These are phyloP conservation scores for Gracilariopsis chorda DNA, from an alignment of 23 red algal species.

Conservation along the genomic window DNA sequence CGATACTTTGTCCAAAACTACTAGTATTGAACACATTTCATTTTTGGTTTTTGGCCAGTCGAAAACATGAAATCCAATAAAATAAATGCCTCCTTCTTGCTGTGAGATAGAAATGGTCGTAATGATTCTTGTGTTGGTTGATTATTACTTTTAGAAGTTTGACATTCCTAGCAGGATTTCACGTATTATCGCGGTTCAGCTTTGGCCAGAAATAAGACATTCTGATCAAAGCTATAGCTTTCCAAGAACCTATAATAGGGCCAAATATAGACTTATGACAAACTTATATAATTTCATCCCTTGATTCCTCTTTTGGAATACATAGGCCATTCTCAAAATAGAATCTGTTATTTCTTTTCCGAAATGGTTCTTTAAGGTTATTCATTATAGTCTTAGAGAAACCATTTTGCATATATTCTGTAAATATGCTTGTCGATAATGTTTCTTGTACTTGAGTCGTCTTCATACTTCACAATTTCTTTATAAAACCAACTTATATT, in stretches of 20 bases:
- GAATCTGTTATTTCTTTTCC: neutral
- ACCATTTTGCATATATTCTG: neutral
- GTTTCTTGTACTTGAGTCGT: neutral
- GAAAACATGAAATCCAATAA: slow-evolving; percentile 24
- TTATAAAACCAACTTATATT: neutral
- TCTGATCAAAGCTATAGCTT: slow-evolving; percentile 1
- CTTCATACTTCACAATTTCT: neutral
- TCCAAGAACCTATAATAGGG: neutral
- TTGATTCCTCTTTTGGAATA: slow-evolving; percentile 9
- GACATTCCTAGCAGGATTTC: neutral
- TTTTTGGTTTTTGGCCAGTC: slow-evolving; percentile 21
- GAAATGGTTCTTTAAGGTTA: slow-evolving; percentile 3
- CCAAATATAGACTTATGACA: slow-evolving; percentile 1
- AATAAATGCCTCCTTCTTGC: slow-evolving; percentile 16
- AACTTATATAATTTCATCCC: neutral
- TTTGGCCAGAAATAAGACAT: slow-evolving; percentile 22
- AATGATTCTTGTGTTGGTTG: neutral
- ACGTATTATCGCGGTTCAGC: neutral
- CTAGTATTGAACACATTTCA: neutral
- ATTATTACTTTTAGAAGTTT: slow-evolving; percentile 10
- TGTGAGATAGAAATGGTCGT: neutral
- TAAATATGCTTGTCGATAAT: neutral
- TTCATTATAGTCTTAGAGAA: neutral
- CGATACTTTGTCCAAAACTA: slow-evolving; percentile 16
- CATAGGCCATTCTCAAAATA: too few species aligned